A percentile compares a stretch with the other conserved stretches of the same genome.
phyloP scores from a whole-genome alignment of 345 rosid genomes.

The Dovyalis caffra region DNA sequence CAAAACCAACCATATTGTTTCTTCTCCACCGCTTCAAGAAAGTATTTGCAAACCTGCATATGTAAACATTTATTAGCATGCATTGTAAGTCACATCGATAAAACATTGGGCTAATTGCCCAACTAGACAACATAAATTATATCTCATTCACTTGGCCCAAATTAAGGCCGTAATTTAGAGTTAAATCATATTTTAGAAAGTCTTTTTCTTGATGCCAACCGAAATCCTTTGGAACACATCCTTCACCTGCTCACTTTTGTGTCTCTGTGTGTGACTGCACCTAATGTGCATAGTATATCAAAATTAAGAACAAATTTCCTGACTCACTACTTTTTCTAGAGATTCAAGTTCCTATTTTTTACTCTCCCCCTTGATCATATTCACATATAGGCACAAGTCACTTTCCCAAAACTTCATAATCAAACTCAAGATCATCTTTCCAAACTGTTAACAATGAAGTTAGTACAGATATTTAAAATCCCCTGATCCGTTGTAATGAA shows the following conservation, averaged over 20 bases:
- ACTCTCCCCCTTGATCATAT: background rate
- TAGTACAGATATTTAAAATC: too few relatives aligned
- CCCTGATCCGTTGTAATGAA: too few relatives aligned
- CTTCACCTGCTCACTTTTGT: background rate
- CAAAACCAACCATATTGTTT: conserved; percentile 98
- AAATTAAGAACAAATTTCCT: too few relatives aligned
- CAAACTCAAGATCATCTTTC: background rate
- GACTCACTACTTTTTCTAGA: too few relatives aligned
- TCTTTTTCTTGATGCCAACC: background rate
- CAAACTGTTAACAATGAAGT: background rate
- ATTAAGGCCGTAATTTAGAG: background rate
- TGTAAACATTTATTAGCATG: background rate
- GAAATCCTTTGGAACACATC: background rate
- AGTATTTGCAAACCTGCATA: conserved; percentile 87
- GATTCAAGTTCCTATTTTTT: too few relatives aligned
- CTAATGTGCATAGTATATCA: too few relatives aligned
- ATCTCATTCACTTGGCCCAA: background rate
- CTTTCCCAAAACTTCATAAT: background rate
- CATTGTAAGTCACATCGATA: background rate
- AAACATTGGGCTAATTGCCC: background rate
- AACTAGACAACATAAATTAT: background rate
- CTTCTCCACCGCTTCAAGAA: conserved; percentile 94
- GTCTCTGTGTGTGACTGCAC: background rate
- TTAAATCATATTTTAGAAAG: background rate
- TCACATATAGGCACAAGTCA: background rate